These are phyloP conservation scores for Terfezia boudieri DNA, from an alignment of 495 filamentous ascomycete genomes.

Conservation along the genomic window DNA sequence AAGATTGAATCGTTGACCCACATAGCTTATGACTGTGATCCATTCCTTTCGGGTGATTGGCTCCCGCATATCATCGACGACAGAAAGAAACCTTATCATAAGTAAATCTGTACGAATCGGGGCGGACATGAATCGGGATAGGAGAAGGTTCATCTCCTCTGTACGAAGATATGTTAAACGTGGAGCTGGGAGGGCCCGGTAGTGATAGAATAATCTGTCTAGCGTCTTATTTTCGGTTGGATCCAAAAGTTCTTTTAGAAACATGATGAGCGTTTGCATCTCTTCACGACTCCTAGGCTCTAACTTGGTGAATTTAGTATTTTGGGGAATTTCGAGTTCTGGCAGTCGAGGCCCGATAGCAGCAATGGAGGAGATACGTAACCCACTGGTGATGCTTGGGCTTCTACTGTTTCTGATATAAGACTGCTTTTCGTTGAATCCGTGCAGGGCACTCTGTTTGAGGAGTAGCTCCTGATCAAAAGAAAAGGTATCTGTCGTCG, in stretches of 20 bases:
- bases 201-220: constrained; percentile 35
- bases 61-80: constrained; percentile 62
- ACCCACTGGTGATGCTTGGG: too few species aligned
- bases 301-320: too few species aligned
- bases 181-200: constrained; percentile 38
- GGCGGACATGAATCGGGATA: constrained; percentile 43
- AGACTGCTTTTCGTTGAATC: too few species aligned
- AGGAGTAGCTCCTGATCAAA: too few species aligned
- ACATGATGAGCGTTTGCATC: constrained; percentile 16
- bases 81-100: constrained; percentile 60
- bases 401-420: too few species aligned
- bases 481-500: too few species aligned
- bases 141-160: constrained; percentile 35
- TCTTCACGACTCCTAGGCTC: background rate
- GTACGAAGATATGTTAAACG: constrained; percentile 41
- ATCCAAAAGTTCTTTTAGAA: constrained; percentile 25
- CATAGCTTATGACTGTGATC: constrained; percentile 63
- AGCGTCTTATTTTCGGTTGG: constrained; percentile 23
- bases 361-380: too few species aligned
- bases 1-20: constrained; percentile 38
- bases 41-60: constrained; percentile 45
- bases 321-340: too few species aligned
- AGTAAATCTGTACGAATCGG: constrained; percentile 31
- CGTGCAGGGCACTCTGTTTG: too few species aligned
- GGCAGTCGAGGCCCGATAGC: too few species aligned